phyloP scores from a whole-genome alignment of 2,329 filamentous ascomycete species.

The Pestalotiopsis sp. region DNA sequence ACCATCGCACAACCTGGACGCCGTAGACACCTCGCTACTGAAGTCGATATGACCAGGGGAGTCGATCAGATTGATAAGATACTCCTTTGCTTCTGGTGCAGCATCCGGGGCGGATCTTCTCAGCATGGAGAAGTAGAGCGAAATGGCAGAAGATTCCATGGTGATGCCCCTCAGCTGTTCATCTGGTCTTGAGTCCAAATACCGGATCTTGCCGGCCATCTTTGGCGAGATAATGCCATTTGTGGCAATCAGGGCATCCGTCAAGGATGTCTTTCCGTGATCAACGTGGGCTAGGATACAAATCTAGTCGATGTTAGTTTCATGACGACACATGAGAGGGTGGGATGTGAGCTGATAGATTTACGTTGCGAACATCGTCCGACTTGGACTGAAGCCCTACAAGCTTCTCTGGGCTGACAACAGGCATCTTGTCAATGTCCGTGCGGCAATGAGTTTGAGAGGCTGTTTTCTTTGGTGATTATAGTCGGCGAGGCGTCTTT shows the following conservation, averaged over 20 bases:
- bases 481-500: neutral
- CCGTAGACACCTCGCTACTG: conserved; percentile 96
- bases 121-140: conserved; percentile 91
- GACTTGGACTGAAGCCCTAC: conserved; percentile 86
- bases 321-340: conserved; percentile 32
- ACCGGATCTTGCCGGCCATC: conserved; percentile 95
- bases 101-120: conserved; percentile 71
- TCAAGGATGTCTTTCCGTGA: conserved; percentile 97
- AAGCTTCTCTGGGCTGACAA: conserved; percentile 88
- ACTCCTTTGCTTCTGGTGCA: conserved; percentile 77
- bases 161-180: conserved; percentile 96
- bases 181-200: conserved; percentile 93
- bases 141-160: conserved; percentile 99
- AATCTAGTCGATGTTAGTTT: conserved; percentile 60
- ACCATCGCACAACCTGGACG: conserved; percentile 90
- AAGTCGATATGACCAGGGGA: conserved; percentile 99
- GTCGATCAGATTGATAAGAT: conserved; percentile 96
- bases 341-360: conserved; percentile 8
- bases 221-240: conserved; percentile 99
- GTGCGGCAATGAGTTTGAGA: neutral
- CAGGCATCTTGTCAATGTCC: conserved; percentile 70
- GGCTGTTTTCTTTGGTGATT: neutral
- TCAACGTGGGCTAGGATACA: conserved; percentile 97
- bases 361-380: conserved; percentile 81
- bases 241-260: conserved; percentile 92